phyloP scores from a whole-genome alignment of 345 rosid genomes.

The Bruguiera sexangula region DNA sequence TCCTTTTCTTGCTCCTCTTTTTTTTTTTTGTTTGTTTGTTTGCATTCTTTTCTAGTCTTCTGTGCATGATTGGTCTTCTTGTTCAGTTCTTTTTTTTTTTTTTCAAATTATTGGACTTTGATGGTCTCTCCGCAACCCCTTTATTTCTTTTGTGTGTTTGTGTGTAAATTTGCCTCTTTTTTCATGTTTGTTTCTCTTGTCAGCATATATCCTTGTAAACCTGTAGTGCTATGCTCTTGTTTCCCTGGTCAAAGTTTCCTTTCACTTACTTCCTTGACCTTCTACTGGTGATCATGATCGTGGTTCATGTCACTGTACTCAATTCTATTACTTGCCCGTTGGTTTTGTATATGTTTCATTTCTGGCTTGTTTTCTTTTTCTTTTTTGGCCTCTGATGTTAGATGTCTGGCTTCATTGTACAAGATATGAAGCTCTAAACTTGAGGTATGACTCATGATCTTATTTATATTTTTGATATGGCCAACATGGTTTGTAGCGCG shows the following conservation, averaged over 20 bases:
- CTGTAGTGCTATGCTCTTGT: background rate
- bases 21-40: background rate
- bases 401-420: conserved; percentile 21
- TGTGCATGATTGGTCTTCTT: no score
- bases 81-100: no score
- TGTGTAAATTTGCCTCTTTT: no score
- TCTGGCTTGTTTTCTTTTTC: background rate
- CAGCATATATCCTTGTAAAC: no score
- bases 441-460: conserved; percentile 42
- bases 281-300: no score
- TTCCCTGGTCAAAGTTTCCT: background rate
- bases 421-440: conserved; percentile 84
- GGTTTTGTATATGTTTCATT: no score
- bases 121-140: no score
- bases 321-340: background rate
- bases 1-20: background rate
- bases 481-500: background rate
- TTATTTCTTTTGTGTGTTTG: no score
- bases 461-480: background rate
- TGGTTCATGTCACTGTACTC: no score
- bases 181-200: no score
- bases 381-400: conserved; percentile 14
- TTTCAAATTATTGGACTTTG: no score
- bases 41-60: background rate
- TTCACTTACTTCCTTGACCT: no score